A percentile compares a stretch with the other conserved stretches of the same genome.
Evolutionary conservation across 2,329 filamentous ascomycete species (phyloP).

Genomic region (Epichloe brachyelytri): DNA sequence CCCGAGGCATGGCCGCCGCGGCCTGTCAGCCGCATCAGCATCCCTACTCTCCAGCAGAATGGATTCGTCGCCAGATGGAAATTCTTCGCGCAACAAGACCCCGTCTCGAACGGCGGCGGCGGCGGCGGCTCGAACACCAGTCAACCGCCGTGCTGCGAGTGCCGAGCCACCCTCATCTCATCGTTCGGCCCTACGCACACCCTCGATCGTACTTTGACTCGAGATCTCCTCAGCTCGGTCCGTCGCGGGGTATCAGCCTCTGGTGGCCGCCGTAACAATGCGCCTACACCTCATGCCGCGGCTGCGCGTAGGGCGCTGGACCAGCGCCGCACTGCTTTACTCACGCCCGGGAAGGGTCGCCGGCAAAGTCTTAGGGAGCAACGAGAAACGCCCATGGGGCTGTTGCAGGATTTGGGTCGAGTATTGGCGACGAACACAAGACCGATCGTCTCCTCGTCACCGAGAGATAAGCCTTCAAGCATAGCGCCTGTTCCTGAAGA

Average conservation of each 20-base stretch:
- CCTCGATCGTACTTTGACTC: slow-evolving; percentile 25
- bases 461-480: slow-evolving; percentile 16
- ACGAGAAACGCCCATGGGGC: slow-evolving; percentile 41
- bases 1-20: slow-evolving; percentile 1
- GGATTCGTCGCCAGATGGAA: slow-evolving; percentile 1
- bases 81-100: slow-evolving; percentile 3
- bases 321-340: slow-evolving; percentile 43
- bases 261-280: slow-evolving; percentile 27
- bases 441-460: slow-evolving; percentile 33
- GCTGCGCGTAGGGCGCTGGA: slow-evolving; percentile 47
- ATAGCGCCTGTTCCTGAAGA: slow-evolving; percentile 19
- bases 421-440: slow-evolving; percentile 37
- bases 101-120: slow-evolving; percentile 9
- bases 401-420: slow-evolving; percentile 40
- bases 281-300: slow-evolving; percentile 46
- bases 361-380: slow-evolving; percentile 44
- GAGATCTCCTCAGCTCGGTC: slow-evolving; percentile 25
- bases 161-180: slow-evolving; percentile 27
- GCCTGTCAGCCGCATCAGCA: neutral
- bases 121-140: slow-evolving; percentile 12
- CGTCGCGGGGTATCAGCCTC: slow-evolving; percentile 33
- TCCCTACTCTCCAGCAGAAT: neutral
- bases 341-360: slow-evolving; percentile 46
- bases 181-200: slow-evolving; percentile 27
- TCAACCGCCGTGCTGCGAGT: slow-evolving; percentile 16